These are phyloP conservation scores for Diaporthe sp. DNA, from an alignment of 2,329 filamentous ascomycete species.

Conservation along the genomic window DNA sequence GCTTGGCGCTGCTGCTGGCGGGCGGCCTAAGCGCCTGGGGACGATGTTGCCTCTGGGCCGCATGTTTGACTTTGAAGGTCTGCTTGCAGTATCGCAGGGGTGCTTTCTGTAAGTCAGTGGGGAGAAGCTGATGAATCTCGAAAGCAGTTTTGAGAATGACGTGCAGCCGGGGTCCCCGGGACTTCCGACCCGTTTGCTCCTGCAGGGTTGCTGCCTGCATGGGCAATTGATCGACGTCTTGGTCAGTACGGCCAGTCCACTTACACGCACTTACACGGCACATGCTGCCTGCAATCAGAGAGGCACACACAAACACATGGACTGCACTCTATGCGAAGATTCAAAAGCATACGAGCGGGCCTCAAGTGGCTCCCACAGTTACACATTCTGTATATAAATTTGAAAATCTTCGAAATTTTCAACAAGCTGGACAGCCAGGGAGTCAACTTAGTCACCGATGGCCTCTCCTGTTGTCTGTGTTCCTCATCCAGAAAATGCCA, in stretches of 20 bases:
- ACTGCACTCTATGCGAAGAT: not conserved
- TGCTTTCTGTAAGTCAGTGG: not conserved
- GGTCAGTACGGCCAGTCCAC: not conserved
- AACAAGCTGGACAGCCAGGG: not conserved
- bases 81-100: not conserved
- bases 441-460: too few relatives aligned
- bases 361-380: not conserved
- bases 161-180: conserved; percentile 20
- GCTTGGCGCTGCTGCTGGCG: conserved; percentile 8
- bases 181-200: not conserved
- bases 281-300: not conserved
- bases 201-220: conserved; percentile 14
- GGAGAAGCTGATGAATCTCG: not conserved
- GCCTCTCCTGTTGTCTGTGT: not conserved
- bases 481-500: not conserved
- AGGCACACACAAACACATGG: not conserved
- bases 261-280: not conserved
- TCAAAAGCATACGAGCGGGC: not conserved
- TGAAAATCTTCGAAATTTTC: not conserved
- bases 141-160: not conserved
- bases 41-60: conserved; percentile 8
- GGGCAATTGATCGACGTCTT: not conserved
- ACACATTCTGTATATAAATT: not conserved
- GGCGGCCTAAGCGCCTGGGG: not conserved
- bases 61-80: not conserved